Evolutionary conservation across 2,329 filamentous ascomycete species (phyloP), one percentile per base, ranked within the genome.

Genomic region (Penicillium sp.): DNA sequence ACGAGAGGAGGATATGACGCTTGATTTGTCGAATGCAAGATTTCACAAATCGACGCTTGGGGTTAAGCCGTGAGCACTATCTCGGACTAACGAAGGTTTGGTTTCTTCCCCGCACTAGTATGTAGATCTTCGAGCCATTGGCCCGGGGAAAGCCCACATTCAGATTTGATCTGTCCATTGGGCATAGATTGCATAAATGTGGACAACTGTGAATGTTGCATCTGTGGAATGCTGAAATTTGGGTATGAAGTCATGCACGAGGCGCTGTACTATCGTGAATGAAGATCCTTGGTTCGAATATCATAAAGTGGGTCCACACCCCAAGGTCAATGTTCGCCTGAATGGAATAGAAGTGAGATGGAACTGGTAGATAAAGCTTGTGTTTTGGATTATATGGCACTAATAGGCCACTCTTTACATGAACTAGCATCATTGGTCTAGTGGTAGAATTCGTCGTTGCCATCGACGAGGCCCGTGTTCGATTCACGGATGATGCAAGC

Each of bases 381-480:
- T 2, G 5, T 3, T 16, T 16, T 33, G 5, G 31, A 0, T 33
- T 3, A 33, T 0, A 16, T 33, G 1, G 5, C 31, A 2, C 7
- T 33, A 16, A 1, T 7, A 1, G 0, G 14, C 4, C 1, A 3
- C 0, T 0, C 14, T 21, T 33, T 26, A 49, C 19, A 65, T 58
- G 10, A 59, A 68, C 48, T 48, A 69, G 73, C 73, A 75, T 74
- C 72, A 73, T 74, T 75, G 73, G 73, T 75, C 73, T 75, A 75
- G 73, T 75, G 73, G 73, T 75, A 75, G 73, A 75, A 75, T 75
- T 75, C 71, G 68, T 75, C 73, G 73, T 75, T 75, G 73, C 73
- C 73, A 75, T 76, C 74, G 74, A 76, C 69, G 74, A 76, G 74
- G 74, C 74, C 74, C 74, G 74, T 74, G 74, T 76, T 76, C 74